Base-by-base conservation (phyloP, 306 rosid species). In the Heteromeles arbutifolia region DNA sequence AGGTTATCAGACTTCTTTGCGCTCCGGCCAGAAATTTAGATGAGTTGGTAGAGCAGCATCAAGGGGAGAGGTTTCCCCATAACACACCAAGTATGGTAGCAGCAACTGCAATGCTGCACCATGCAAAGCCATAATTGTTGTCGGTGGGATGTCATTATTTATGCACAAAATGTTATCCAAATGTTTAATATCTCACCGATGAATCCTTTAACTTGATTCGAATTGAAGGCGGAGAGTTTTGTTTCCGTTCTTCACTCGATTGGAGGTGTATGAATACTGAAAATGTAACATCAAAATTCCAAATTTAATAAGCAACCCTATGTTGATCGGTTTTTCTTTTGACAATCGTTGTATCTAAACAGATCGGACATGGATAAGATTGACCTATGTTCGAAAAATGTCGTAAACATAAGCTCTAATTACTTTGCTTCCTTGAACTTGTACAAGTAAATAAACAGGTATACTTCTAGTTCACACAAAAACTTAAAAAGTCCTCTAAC, bases 71-170 rank as follows among this genome's bases (percentile, higher is more conserved):
- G 44, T 71, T 62, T 83, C 59, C 84, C 43, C 68, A 70, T 39
- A 66, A 50, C 76, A 72, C 87, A 34, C 93, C 98, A 17, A 95
- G 96, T 81, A 74, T 69, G 78, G 44, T 89, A 78, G 98, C 97
- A 75, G 98, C 97, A 67, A 79, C 77, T 37, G 77, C 87, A 75
- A 78, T 95, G 78, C 80, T 92, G 78, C 76, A 79, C 84, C 70
- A 88, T 69, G 74, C 62, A 70, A 86, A 75, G 76, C 74, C 82
- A 59, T 66, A 25, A 50, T 52, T 21, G 21, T 14, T 15, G 22
- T 48, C 21, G 1, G 54, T 48, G 54, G 54, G 54, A 15, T 48
- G 54, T 48, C 54, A 4, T 22, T 72, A 8, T 24, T 15, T 14
- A 3, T 53, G 37, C 22, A 4, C 57, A 34, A 32, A 31, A 17